Evolutionary conservation across 331 rosid genomes (phyloP), one percentile per base, ranked within the genome.

Genomic region (Pyracantha coccinea): DNA sequence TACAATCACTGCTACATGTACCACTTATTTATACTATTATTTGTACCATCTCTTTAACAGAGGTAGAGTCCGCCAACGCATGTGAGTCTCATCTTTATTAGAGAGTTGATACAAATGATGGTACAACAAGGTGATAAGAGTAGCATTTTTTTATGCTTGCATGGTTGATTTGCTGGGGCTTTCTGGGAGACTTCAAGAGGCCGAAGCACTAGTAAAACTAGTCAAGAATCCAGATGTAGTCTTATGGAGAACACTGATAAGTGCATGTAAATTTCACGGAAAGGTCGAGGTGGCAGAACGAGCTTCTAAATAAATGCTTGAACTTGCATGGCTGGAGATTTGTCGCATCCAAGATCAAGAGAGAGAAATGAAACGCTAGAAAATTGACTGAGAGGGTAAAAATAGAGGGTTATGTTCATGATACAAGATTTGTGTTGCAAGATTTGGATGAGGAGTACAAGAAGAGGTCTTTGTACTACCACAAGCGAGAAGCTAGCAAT

Each of bases 251-350:
- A 79, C 92, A 62, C 78, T 89, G 31, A 75, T 88, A 54, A 78
- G 83, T 52, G 86, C 87, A 17, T 87, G 90, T 69, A 79, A 76
- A 80, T 82, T 84, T 77, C 92, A 87, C 41, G 88, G 89, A 68
- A 86, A 85, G 74, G 84, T 87, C 61, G 86, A 81, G 75, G 81
- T 88, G 87, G 92, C 92, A 19, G 88, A 91, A 77, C 81, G 87
- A 85, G 78, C 82, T 77, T 71, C 45, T 75, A 75, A 66, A 31
- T 77, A 80, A 68, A 74, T 84, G 74, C 82, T 75, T 15, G 83
- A 85, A 47, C 80, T 87, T 44, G 68, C 92, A 87, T 85, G 90
- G 96, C 92, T 60, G 92, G 91, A 84, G 90, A 87, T 76, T 79
- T 82, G 75, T 89, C 93, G 53, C 88, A 82, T 77, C 89, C 88